These are phyloP conservation scores for Russula sp. DNA, from an alignment of 768 basidiomycete species.

Conservation along the genomic window DNA sequence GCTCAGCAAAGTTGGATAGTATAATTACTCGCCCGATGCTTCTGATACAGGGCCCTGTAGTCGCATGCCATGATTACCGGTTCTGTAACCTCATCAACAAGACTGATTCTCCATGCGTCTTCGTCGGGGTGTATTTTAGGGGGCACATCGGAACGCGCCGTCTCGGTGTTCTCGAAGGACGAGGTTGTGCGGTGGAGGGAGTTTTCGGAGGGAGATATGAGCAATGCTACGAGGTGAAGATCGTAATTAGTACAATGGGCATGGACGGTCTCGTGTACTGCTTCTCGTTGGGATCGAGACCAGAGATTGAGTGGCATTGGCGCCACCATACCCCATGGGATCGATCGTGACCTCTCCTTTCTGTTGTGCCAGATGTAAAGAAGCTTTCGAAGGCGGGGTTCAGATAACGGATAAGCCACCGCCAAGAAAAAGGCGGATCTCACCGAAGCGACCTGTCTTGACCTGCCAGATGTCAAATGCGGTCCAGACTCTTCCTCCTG, in stretches of 20 bases:
- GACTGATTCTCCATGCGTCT: constrained; percentile 30
- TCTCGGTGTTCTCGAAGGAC: background rate
- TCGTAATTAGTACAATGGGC: constrained; percentile 36
- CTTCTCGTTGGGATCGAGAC: constrained; percentile 34
- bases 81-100: constrained; percentile 32
- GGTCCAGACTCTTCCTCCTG: constrained; percentile 16
- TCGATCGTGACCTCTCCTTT: constrained; percentile 34
- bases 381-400: constrained; percentile 30
- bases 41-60: constrained; percentile 34
- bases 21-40: constrained; percentile 37
- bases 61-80: constrained; percentile 35
- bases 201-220: constrained; percentile 32
- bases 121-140: constrained; percentile 1
- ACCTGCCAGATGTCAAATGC: background rate
- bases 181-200: constrained; percentile 11
- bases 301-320: constrained; percentile 36
- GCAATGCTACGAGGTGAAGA: constrained; percentile 35
- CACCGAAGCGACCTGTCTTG: constrained; percentile 33
- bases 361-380: constrained; percentile 38
- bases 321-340: constrained; percentile 37
- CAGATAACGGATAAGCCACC: constrained; percentile 9
- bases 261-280: constrained; percentile 36
- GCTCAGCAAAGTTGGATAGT: constrained; percentile 31
- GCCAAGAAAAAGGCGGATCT: constrained; percentile 23
- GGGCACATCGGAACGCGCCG: background rate